Evolutionary conservation across 2,329 filamentous ascomycete species (phyloP), one percentile per base, ranked within the genome.

Genomic region (Aureobasidium mangrovei): DNA sequence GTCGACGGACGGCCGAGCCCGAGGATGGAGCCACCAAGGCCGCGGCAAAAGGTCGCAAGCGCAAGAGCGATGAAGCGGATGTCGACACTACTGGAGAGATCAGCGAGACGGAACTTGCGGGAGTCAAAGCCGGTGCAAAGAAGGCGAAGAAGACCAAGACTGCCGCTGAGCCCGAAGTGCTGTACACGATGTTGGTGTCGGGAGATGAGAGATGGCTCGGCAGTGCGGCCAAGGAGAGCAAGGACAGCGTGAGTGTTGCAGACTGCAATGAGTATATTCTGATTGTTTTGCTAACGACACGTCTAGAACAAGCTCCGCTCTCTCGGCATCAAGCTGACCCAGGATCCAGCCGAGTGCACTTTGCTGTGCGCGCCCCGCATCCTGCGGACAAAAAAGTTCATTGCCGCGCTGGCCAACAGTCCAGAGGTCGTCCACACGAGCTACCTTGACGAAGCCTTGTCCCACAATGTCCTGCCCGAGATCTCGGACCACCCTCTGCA

Each of bases 351-450:
- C 45, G 78, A 81, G 42, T 93, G 88, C 66, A 88, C 91, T 62
- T 88, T 95, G 66, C 80, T 98, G 8, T 90, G 89, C 33, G 91
- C 91, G 3, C 93, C 91, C 0, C 80, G 83, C 40, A 82, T 97
- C 58, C 81, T 96, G 33, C 85, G 93, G 36, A 98, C 93, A 0
- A 83, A 88, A 67, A 98, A 98, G 66, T 98, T 98, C 66, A 83
- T 97, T 47, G 86, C 85, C 58, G 89, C 90, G 9, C 74, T 98
- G 29, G 90, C 93, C 18, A 83, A 82, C 56, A 90, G 87, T 0
- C 88, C 90, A 0, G 78, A 80, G 1, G 80, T 97, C 41, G 79
- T 97, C 53, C 83, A 83, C 43, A 86, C 85, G 0, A 77, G 80
- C 7, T 98, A 89, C 68, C 81, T 98, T 55, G 86, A 91, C 54